These are phyloP conservation scores for Salix purpurea DNA, from an alignment of 345 rosid species.

Conservation along the genomic window DNA sequence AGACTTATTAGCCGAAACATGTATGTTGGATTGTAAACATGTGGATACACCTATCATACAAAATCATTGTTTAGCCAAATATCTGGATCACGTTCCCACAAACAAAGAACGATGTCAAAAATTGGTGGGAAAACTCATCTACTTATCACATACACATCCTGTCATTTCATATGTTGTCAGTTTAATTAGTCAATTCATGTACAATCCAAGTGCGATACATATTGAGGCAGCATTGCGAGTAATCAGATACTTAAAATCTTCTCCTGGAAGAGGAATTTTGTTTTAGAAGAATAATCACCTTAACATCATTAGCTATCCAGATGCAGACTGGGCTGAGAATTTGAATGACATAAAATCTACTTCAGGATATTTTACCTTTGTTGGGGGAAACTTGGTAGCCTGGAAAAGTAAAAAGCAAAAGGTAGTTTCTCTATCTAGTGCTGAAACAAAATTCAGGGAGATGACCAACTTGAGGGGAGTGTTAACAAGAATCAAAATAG, in stretches of 20 bases:
- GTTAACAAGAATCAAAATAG: no score
- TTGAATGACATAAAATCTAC: rapidly evolving
- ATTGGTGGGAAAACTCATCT: background rate
- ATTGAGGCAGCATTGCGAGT: rapidly evolving
- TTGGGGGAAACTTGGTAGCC: background rate
- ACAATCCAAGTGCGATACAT: no score
- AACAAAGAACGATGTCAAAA: no score
- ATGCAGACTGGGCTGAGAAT: no score
- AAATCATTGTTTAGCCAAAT: background rate
- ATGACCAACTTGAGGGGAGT: no score
- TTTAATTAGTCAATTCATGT: background rate
- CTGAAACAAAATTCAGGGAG: no score
- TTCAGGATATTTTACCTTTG: background rate
- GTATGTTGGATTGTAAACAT: no score
- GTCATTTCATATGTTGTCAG: no score
- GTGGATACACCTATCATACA: background rate
- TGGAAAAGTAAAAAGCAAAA: background rate
- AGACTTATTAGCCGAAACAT: background rate
- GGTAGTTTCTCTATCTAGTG: no score
- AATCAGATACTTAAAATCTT: no score
- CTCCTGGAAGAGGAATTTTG: no score
- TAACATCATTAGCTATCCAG: background rate
- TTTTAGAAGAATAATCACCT: no score
- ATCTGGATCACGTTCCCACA: background rate
- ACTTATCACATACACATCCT: background rate